A percentile compares a stretch with the other conserved stretches of the same genome.
phyloP scores from a whole-genome alignment of 2,329 filamentous ascomycete genomes.

The Venturia effusa region DNA sequence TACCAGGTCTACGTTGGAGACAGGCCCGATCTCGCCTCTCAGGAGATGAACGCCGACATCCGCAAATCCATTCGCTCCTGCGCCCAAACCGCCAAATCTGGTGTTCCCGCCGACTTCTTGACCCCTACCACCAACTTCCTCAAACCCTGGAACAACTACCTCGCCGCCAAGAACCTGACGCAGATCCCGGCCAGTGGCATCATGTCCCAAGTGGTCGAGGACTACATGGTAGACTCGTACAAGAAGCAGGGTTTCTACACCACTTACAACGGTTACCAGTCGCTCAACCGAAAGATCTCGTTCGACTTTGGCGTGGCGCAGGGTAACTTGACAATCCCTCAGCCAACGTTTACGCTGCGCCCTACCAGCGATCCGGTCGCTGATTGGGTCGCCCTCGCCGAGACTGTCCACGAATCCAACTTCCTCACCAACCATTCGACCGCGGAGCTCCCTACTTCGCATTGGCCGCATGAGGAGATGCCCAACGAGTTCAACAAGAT shows the following conservation, averaged over 20 bases:
- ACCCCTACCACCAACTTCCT: constrained; percentile 6
- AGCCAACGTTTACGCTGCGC: constrained; percentile 11
- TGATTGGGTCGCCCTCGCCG: constrained; percentile 9
- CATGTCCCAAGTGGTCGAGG: constrained; percentile 9
- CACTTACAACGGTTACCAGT: constrained; percentile 12
- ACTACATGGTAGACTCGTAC: constrained; percentile 12
- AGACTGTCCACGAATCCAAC: not conserved
- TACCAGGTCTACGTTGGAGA: constrained; percentile 10
- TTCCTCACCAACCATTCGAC: constrained; percentile 8
- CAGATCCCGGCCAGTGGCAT: constrained; percentile 10
- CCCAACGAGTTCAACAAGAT: constrained; percentile 10
- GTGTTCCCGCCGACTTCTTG: constrained; percentile 5
- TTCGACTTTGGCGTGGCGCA: constrained; percentile 7
- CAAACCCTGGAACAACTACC: constrained; percentile 3
- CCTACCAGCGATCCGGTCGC: constrained; percentile 7
- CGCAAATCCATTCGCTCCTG: constrained; percentile 10
- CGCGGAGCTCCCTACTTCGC: constrained; percentile 5
- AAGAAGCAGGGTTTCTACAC: constrained; percentile 12
- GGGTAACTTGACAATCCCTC: constrained; percentile 6
- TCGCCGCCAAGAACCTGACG: constrained; percentile 2
- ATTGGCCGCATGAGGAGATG: constrained; percentile 11
- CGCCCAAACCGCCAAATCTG: constrained; percentile 4
- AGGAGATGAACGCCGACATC: constrained; percentile 8
- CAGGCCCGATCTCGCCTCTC: not conserved
- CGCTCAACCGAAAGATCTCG: constrained; percentile 9